Percentiles rank a stretch among this genome's conserved stretches.
These are phyloP conservation scores for Candida sp. DNA, from an alignment of 1,139 yeast species.

Conservation along the genomic window DNA sequence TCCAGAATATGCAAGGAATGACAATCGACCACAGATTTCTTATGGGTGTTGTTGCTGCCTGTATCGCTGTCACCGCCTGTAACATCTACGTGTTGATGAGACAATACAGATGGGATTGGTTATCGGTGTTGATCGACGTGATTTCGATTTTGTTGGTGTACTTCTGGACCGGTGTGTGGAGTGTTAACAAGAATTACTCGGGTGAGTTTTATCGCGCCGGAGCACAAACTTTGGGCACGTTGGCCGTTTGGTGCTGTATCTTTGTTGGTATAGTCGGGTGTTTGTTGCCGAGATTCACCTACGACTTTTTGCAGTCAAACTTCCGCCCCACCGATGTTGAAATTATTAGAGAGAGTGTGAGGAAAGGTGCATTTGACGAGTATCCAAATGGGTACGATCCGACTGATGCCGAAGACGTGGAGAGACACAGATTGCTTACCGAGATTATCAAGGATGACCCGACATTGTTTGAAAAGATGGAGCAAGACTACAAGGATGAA, in stretches of 20 bases:
- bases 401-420: constrained; percentile 52
- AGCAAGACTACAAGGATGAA: constrained; percentile 20
- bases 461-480: constrained; percentile 37
- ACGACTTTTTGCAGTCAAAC: constrained; percentile 49
- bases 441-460: constrained; percentile 41
- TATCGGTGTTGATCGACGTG: constrained; percentile 49
- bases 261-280: constrained; percentile 52
- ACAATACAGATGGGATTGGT: constrained; percentile 68
- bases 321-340: constrained; percentile 59
- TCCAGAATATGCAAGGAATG: constrained; percentile 54
- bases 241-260: constrained; percentile 54
- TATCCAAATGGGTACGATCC: constrained; percentile 65
- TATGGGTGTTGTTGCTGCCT: constrained; percentile 55
- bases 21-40: constrained; percentile 60
- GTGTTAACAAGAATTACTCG: constrained; percentile 38
- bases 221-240: constrained; percentile 55
- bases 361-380: constrained; percentile 48
- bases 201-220: constrained; percentile 62
- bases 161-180: constrained; percentile 70
- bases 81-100: constrained; percentile 56
- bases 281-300: constrained; percentile 56
- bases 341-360: constrained; percentile 54
- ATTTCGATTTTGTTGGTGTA: constrained; percentile 56
- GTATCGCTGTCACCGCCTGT: constrained; percentile 56
- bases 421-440: constrained; percentile 42